Evolutionary conservation across 768 basidiomycete species (phyloP).

Genomic region (Phylloporus rhodoxanthus): DNA sequence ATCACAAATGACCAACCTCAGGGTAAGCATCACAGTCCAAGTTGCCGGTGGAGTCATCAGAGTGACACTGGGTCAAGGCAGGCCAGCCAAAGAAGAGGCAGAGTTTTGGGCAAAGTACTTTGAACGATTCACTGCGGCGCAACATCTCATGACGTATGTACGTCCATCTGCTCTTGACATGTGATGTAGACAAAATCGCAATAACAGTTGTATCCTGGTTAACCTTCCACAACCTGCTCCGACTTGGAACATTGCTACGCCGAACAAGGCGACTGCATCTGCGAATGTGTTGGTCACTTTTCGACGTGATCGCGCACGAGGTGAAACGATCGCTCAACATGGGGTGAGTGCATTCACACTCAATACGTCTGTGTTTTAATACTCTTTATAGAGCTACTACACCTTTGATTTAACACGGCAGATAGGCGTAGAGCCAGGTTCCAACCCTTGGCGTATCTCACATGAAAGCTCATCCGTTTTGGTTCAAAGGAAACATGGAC

Average conservation of each 20-base stretch:
- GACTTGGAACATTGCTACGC: slow-evolving; percentile 18
- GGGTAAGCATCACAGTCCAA: slow-evolving; percentile 2
- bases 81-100: slow-evolving; percentile 14
- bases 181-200: neutral
- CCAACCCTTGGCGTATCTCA: slow-evolving; percentile 25
- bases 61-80: slow-evolving; percentile 11
- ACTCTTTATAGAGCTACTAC: slow-evolving; percentile 16
- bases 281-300: slow-evolving; percentile 22
- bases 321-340: slow-evolving; percentile 18
- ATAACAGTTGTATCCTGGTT: slow-evolving; percentile 18
- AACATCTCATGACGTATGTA: slow-evolving; percentile 23
- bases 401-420: slow-evolving; percentile 23
- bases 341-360: slow-evolving; percentile 14
- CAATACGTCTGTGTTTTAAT: neutral
- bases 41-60: neutral
- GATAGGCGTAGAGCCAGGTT: slow-evolving; percentile 5
- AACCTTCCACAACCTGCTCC: slow-evolving; percentile 24
- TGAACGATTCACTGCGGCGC: slow-evolving; percentile 19
- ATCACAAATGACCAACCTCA: slow-evolving; percentile 17
- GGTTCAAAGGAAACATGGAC: slow-evolving; percentile 25
- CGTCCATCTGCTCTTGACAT: neutral
- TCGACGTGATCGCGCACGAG: slow-evolving; percentile 22
- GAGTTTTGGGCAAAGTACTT: slow-evolving; percentile 19
- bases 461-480: slow-evolving; percentile 25
- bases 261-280: slow-evolving; percentile 18